These are phyloP conservation scores for Sordariomycetes sp. DNA, from an alignment of 2,329 filamentous ascomycete species.

Conservation along the genomic window DNA sequence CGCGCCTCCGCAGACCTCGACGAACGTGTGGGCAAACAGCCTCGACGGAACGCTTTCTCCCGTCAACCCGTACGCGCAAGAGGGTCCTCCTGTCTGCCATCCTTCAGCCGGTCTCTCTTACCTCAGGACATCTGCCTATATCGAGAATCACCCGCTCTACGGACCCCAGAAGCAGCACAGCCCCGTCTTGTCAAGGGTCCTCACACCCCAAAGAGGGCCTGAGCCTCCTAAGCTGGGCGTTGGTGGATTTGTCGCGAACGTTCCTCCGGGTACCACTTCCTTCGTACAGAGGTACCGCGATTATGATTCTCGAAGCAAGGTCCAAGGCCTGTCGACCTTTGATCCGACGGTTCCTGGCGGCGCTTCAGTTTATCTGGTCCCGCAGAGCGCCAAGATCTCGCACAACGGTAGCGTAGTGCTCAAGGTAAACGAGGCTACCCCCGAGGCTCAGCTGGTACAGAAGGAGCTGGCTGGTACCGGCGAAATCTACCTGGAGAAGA, in stretches of 20 bases:
- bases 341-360: constrained; percentile 36
- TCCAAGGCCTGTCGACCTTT: constrained; percentile 12
- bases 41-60: neutral
- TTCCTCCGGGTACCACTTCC: constrained; percentile 25
- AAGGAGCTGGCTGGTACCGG: constrained; percentile 28
- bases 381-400: constrained; percentile 28
- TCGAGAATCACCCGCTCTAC: constrained; percentile 48
- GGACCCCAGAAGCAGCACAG: constrained; percentile 39
- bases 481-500: constrained; percentile 16
- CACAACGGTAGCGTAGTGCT: constrained; percentile 35
- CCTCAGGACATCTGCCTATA: constrained; percentile 37
- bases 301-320: constrained; percentile 3
- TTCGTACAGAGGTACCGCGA: constrained; percentile 19
- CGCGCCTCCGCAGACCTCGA: constrained; percentile 14
- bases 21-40: constrained; percentile 14
- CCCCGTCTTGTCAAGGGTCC: constrained; percentile 35
- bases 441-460: constrained; percentile 26
- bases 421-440: constrained; percentile 22
- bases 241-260: constrained; percentile 36
- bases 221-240: constrained; percentile 33
- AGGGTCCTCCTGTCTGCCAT: constrained; percentile 46
- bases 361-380: constrained; percentile 37
- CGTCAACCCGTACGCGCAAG: constrained; percentile 30
- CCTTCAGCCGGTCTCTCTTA: constrained; percentile 51
- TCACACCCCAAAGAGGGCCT: constrained; percentile 26